A percentile compares a stretch with the other conserved stretches of the same genome.
Evolutionary conservation across 441 rosid genomes (phyloP).

Genomic region (Geranium incanum): DNA sequence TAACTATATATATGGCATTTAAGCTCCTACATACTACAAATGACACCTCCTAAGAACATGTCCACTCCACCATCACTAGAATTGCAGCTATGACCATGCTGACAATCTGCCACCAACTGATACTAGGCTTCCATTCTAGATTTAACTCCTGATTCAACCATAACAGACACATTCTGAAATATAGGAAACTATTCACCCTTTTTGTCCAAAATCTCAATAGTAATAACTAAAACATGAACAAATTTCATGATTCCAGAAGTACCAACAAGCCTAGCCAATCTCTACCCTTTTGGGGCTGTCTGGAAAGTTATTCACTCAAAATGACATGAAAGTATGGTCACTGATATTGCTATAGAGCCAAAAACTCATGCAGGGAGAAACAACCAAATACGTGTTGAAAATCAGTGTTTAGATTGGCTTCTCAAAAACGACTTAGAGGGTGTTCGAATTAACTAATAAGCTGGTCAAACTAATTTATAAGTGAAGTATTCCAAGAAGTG

Average conservation of each 20-base stretch:
- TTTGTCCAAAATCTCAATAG: background rate
- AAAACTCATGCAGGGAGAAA: slow-evolving; percentile 3
- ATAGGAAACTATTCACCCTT: slow-evolving; percentile 1
- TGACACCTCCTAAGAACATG: background rate
- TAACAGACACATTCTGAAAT: background rate
- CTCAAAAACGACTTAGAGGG: no score
- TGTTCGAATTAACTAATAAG: no score
- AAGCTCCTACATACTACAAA: background rate
- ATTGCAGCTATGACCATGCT: background rate
- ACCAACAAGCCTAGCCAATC: background rate
- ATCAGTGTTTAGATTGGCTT: background rate
- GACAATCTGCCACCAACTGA: background rate
- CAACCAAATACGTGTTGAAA: background rate
- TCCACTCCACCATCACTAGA: background rate
- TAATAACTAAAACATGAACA: background rate
- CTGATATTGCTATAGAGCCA: background rate
- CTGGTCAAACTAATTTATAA: no score
- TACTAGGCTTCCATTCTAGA: background rate
- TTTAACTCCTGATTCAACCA: background rate
- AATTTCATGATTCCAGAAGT: background rate
- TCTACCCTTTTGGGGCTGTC: background rate
- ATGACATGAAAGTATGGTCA: background rate
- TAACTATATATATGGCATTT: background rate
- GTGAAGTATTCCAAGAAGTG: no score
- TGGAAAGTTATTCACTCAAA: background rate